Percentiles rank a stretch among this genome's conserved stretches.
These are phyloP conservation scores for Lasiosphaeria ovina DNA, from an alignment of 495 filamentous ascomycete genomes.

Conservation along the genomic window DNA sequence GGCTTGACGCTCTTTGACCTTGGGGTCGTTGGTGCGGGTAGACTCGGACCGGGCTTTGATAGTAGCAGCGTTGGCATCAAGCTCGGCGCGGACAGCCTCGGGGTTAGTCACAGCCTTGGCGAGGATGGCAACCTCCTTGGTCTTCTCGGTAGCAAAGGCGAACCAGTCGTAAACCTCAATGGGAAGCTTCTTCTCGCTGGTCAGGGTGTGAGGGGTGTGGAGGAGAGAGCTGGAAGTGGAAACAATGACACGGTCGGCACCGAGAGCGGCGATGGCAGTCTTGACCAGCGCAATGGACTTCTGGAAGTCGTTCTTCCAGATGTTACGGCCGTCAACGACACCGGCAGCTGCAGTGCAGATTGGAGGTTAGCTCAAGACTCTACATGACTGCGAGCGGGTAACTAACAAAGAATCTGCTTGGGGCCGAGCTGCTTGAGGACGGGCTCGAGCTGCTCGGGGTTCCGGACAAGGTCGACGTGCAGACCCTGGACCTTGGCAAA, in stretches of 20 bases:
- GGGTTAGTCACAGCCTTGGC: conserved; percentile 94
- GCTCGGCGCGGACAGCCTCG: conserved; percentile 75
- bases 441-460: conserved; percentile 97
- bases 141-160: conserved; percentile 96
- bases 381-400: too few species aligned
- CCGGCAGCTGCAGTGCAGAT: conserved; percentile 53
- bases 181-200: conserved; percentile 94
- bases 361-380: too few species aligned
- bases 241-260: conserved; percentile 93
- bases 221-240: conserved; percentile 95
- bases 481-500: conserved; percentile 68
- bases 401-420: conserved; percentile 70
- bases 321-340: conserved; percentile 98
- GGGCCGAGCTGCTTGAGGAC: conserved; percentile 84
- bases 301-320: conserved; percentile 99
- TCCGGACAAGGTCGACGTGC: conserved; percentile 93
- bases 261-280: conserved; percentile 85
- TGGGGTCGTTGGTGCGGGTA: conserved; percentile 90
- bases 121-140: conserved; percentile 82
- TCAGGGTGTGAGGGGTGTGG: conserved; percentile 95
- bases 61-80: conserved; percentile 93
- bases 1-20: conserved; percentile 91
- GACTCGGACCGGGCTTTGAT: conserved; percentile 85
- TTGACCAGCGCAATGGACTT: conserved; percentile 84
- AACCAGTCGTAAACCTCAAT: conserved; percentile 95